phyloP scores from a whole-genome alignment of 371 early-diverging fungal genomes.

The Mucor sp. region DNA sequence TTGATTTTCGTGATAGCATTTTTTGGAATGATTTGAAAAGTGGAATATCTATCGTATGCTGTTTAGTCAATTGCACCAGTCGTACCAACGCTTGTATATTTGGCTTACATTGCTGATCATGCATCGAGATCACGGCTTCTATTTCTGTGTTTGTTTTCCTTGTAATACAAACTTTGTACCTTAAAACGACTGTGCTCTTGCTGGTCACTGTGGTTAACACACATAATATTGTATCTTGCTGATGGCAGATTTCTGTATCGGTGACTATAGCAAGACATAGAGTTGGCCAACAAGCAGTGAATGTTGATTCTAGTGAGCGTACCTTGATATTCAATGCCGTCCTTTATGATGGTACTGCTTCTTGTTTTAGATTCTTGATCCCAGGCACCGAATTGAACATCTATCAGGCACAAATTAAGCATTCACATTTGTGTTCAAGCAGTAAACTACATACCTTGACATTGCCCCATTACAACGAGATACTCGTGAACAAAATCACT shows the following conservation, averaged over 20 bases:
- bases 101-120: not conserved
- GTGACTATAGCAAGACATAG: not conserved
- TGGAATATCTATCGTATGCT: not conserved
- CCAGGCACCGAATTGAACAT: not conserved
- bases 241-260: not conserved
- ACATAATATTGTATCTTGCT: not conserved
- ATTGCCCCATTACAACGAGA: too few relatives aligned
- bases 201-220: not conserved
- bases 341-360: not conserved
- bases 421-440: too few relatives aligned
- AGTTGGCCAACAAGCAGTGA: not conserved
- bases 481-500: too few relatives aligned
- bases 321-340: not conserved
- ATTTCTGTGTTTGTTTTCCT: not conserved
- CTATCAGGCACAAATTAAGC: not conserved
- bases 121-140: not conserved
- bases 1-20: not conserved
- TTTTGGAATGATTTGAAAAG: not conserved
- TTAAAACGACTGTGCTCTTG: not conserved
- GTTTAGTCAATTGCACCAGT: not conserved
- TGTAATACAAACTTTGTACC: not conserved
- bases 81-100: too few relatives aligned
- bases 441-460: too few relatives aligned
- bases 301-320: not conserved
- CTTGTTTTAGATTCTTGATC: not conserved